phyloP scores from a whole-genome alignment of 2,329 filamentous ascomycete species.

The Pseudocercospora fijiensis region DNA sequence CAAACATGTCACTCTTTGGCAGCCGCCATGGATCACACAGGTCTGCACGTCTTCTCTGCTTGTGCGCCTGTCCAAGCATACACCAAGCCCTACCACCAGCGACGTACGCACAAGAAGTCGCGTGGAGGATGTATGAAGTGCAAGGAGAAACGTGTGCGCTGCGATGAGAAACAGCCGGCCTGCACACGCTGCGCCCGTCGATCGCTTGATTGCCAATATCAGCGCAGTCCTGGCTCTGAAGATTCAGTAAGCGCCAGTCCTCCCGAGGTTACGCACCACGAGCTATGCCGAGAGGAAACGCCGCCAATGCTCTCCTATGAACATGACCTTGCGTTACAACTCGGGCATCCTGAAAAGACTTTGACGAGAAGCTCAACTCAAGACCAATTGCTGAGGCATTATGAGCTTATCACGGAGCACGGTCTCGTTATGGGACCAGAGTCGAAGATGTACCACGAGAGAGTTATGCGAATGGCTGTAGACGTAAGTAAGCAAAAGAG shows the following conservation, averaged over 20 bases:
- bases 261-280: neutral
- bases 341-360: neutral
- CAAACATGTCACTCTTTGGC: neutral
- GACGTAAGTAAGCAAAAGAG: neutral
- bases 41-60: neutral
- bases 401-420: constrained; percentile 15
- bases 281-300: neutral
- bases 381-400: constrained; percentile 13
- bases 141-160: constrained; percentile 22
- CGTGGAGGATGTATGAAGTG: constrained; percentile 21
- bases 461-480: constrained; percentile 14
- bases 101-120: constrained; percentile 21
- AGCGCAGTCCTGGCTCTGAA: constrained; percentile 2
- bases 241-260: neutral
- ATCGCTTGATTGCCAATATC: constrained; percentile 8
- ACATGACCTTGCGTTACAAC: neutral
- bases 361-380: constrained; percentile 8
- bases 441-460: constrained; percentile 13
- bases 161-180: constrained; percentile 13
- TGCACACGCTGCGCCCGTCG: constrained; percentile 13
- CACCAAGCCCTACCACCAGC: constrained; percentile 1
- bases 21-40: neutral
- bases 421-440: constrained; percentile 16
- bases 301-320: neutral
- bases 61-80: neutral